Evolutionary conservation across 345 rosid genomes (phyloP).

Genomic region (Capsella bursapastoris): DNA sequence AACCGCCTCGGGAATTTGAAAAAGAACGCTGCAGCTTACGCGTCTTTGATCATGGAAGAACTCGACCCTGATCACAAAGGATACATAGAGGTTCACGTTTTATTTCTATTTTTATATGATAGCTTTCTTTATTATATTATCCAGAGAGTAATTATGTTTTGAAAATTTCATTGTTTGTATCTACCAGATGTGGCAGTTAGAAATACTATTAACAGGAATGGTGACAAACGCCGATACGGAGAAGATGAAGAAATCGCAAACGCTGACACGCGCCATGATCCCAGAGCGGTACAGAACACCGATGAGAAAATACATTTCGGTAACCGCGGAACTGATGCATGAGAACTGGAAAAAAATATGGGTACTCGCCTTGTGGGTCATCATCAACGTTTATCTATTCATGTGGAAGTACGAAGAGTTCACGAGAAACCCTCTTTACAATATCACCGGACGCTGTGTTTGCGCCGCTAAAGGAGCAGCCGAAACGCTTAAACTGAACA

Average conservation of each 20-base stretch:
- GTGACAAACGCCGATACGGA: constrained; percentile 54
- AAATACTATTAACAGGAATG: constrained; percentile 75
- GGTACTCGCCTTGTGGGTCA: constrained; percentile 57
- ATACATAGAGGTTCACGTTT: constrained; percentile 72
- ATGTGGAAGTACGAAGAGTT: constrained; percentile 60
- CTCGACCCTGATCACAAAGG: constrained; percentile 93
- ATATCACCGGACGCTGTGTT: constrained; percentile 80
- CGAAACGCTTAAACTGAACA: constrained; percentile 84
- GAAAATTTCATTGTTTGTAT: constrained; percentile 14
- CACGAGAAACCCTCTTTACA: constrained; percentile 46
- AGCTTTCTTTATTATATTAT: not conserved
- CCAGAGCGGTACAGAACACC: constrained; percentile 78
- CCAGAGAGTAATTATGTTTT: not conserved
- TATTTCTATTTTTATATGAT: not conserved
- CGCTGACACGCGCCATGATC: constrained; percentile 79
- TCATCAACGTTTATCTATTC: constrained; percentile 54
- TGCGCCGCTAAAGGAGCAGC: constrained; percentile 87
- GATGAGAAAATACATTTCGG: constrained; percentile 51
- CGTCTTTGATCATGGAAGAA: constrained; percentile 95
- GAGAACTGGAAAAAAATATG: constrained; percentile 80
- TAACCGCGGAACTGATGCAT: constrained; percentile 49
- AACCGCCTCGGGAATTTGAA: constrained; percentile 81
- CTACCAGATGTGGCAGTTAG: constrained; percentile 93
- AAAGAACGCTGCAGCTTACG: constrained; percentile 68
- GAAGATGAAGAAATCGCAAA: constrained; percentile 46